These are phyloP conservation scores for Abortiporus biennis DNA, from an alignment of 1,284 basidiomycete genomes.

Conservation along the genomic window DNA sequence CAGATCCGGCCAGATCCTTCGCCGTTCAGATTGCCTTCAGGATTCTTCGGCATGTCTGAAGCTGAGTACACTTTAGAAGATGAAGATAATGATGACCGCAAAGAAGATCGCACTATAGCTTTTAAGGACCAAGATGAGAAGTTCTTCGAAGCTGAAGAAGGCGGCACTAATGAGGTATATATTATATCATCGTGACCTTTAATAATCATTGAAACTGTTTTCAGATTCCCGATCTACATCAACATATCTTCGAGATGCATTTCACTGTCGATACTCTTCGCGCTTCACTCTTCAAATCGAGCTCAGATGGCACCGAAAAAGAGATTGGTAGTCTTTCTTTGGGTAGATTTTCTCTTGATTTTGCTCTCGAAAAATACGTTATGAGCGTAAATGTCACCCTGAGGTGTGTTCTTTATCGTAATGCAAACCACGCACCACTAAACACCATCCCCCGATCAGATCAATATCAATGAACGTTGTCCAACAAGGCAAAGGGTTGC, in stretches of 20 bases:
- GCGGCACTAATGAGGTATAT: constrained; percentile 48
- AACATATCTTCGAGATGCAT: constrained; percentile 84
- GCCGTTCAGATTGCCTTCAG: constrained; percentile 46
- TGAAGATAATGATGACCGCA: constrained; percentile 44
- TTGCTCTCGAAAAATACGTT: constrained; percentile 77
- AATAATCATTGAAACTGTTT: neutral
- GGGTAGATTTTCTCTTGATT: constrained; percentile 74
- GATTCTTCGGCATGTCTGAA: constrained; percentile 45
- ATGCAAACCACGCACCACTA: too few species aligned
- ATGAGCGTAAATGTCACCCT: constrained; percentile 87
- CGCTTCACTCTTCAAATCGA: constrained; percentile 75
- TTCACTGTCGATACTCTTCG: constrained; percentile 90
- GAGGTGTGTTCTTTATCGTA: constrained; percentile 39
- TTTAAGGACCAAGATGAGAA: constrained; percentile 40
- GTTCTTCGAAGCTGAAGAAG: constrained; percentile 76
- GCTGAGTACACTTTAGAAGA: constrained; percentile 72
- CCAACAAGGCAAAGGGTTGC: constrained; percentile 50
- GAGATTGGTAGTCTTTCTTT: constrained; percentile 79
- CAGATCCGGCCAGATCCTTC: constrained; percentile 18
- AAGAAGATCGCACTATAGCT: constrained; percentile 16
- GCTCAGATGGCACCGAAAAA: constrained; percentile 55
- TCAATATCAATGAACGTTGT: constrained; percentile 68
- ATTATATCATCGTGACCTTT: constrained; percentile 3
- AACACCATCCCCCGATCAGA: constrained; percentile 31
- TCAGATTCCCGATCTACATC: constrained; percentile 59